Evolutionary conservation across 2,329 filamentous ascomycete species (phyloP).

Genomic region (Pestalotiopsis sp.): DNA sequence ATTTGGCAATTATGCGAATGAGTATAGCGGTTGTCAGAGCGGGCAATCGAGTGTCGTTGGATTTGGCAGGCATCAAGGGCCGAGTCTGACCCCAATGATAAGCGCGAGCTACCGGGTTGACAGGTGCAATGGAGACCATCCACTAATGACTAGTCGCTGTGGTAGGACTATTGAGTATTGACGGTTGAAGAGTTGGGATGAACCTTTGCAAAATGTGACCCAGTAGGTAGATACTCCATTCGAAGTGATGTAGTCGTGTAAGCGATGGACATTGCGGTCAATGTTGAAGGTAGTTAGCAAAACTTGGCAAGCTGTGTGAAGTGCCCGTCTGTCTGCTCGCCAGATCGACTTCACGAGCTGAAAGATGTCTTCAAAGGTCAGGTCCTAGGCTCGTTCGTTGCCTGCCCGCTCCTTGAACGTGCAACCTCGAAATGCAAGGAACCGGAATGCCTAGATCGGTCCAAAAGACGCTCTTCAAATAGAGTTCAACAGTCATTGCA

Average conservation of each 20-base stretch:
- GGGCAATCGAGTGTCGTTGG: neutral
- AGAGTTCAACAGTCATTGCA: neutral
- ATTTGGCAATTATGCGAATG: neutral
- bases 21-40: no score
- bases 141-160: neutral
- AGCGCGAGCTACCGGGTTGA: neutral
- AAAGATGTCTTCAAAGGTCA: no score
- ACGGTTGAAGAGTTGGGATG: neutral
- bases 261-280: neutral
- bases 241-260: neutral
- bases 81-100: neutral
- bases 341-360: no score
- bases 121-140: neutral
- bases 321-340: no score
- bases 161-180: neutral
- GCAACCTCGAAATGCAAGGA: neutral
- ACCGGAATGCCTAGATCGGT: neutral
- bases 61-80: constrained; percentile 5
- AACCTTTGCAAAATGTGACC: neutral
- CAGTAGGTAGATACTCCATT: neutral
- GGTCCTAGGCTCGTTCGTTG: neutral
- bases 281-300: no score
- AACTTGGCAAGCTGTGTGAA: no score
- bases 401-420: neutral
- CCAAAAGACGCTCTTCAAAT: neutral